Percentiles rank a stretch among this genome's conserved stretches.
Conservation (phyloP, 73 alveolate genomes). For the Paramecium sonneborni region DNA sequence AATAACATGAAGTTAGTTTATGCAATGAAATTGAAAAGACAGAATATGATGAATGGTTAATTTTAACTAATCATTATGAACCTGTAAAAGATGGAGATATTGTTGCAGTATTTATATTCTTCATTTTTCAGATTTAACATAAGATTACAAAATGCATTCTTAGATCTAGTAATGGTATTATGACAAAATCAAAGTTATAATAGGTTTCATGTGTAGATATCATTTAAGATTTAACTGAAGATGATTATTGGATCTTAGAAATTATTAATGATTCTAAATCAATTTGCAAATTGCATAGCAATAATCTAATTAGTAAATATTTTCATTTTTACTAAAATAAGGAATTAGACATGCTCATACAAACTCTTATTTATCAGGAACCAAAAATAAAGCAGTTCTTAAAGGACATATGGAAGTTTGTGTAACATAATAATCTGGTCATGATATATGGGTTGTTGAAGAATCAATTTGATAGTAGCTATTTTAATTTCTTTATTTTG, state of each 20-base stretch:
- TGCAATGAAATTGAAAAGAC: not conserved
- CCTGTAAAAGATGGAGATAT: constrained; percentile 7
- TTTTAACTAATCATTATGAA: not conserved
- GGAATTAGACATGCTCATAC: constrained; percentile 20
- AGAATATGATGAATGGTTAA: not conserved
- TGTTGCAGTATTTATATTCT: not conserved
- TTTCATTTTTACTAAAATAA: not conserved
- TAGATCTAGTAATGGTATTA: not conserved
- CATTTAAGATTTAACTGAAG: not conserved
- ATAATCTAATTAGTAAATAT: not conserved
- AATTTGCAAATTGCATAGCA: constrained; percentile 3
- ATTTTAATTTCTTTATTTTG: not conserved
- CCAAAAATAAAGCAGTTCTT: constrained; percentile 4
- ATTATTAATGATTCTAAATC: not conserved
- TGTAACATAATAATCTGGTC: not conserved
- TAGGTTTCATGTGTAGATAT: not conserved
- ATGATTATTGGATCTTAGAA: not conserved
- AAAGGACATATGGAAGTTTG: constrained; percentile 36
- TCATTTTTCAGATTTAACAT: not conserved
- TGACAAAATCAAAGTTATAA: not conserved
- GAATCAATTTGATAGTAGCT: not conserved
- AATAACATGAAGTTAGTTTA: constrained; percentile 13
- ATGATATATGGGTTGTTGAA: constrained; percentile 37
- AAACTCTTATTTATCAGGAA: not conserved
- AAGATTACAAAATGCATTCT: not conserved